phyloP scores from a whole-genome alignment of 208 protist genomes.

The Crithidia mellificae region DNA sequence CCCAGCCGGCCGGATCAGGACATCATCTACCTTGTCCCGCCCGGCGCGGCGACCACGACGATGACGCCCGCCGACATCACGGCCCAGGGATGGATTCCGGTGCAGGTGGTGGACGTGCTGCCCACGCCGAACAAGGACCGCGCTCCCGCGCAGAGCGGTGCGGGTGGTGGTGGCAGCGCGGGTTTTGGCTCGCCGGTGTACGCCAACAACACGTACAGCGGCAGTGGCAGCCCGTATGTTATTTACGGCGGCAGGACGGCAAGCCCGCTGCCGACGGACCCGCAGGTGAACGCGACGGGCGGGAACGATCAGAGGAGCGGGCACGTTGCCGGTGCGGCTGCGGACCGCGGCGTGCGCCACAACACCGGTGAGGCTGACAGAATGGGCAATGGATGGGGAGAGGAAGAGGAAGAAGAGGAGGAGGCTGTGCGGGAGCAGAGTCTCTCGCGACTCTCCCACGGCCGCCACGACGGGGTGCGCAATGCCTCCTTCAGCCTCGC shows the following conservation, averaged over 20 bases:
- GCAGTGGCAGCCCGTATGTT: conserved; percentile 13
- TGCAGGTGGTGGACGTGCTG: conserved; percentile 30
- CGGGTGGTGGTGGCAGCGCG: too few species aligned
- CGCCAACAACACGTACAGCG: too few species aligned
- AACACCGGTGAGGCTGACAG: not conserved
- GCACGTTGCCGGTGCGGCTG: too few species aligned
- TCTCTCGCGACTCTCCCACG: not conserved
- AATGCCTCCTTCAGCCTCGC: conserved; percentile 20
- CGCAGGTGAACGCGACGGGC: not conserved
- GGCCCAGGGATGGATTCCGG: conserved; percentile 42
- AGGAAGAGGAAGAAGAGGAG: not conserved
- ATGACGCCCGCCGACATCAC: conserved; percentile 40
- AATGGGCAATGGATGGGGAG: not conserved
- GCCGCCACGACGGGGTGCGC: conserved; percentile 1
- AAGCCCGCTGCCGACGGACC: conserved; percentile 29
- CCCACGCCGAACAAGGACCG: not conserved
- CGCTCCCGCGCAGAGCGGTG: too few species aligned
- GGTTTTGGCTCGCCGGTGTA: too few species aligned
- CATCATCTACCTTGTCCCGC: conserved; percentile 31
- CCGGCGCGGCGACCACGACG: conserved; percentile 19
- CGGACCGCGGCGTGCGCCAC: too few species aligned
- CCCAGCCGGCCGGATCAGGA: conserved; percentile 22
- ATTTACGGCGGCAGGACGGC: not conserved
- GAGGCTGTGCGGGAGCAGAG: conserved; percentile 7
- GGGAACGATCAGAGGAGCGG: not conserved